phyloP scores from a whole-genome alignment of 2,329 filamentous ascomycete genomes.

The Talaromyces sp. region DNA sequence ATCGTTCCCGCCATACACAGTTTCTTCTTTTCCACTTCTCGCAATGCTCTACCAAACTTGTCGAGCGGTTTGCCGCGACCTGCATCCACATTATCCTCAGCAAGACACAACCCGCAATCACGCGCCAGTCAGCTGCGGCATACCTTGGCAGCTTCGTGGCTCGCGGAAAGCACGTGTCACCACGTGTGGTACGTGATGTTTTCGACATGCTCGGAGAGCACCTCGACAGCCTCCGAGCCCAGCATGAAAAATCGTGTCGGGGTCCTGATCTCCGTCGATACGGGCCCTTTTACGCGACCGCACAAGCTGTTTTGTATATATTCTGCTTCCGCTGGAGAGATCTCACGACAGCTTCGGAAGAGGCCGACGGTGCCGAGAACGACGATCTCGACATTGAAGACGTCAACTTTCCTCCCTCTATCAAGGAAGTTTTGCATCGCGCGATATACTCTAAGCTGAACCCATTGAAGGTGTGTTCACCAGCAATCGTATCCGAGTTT shows the following conservation, averaged over 20 bases:
- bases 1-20: conserved; percentile 87
- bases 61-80: conserved; percentile 76
- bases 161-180: conserved; percentile 75
- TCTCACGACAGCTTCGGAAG: conserved; percentile 58
- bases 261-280: conserved; percentile 84
- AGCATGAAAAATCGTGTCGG: conserved; percentile 69
- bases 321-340: conserved; percentile 99
- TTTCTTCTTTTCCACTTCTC: conserved; percentile 96
- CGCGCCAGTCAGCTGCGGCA: conserved; percentile 79
- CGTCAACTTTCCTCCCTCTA: conserved; percentile 69
- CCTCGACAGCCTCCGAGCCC: conserved; percentile 67
- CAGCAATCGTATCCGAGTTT: conserved; percentile 85
- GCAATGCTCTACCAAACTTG: conserved; percentile 71
- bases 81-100: conserved; percentile 71
- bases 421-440: conserved; percentile 68
- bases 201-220: conserved; percentile 75
- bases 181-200: conserved; percentile 72
- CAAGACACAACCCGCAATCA: conserved; percentile 62
- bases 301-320: conserved; percentile 88
- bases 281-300: conserved; percentile 77
- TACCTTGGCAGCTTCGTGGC: conserved; percentile 95
- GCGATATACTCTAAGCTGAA: conserved; percentile 88
- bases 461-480: conserved; percentile 89
- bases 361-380: conserved; percentile 51
- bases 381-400: conserved; percentile 60